phyloP scores from a whole-genome alignment of 768 basidiomycete species.

The Rhizopogon rudus region DNA sequence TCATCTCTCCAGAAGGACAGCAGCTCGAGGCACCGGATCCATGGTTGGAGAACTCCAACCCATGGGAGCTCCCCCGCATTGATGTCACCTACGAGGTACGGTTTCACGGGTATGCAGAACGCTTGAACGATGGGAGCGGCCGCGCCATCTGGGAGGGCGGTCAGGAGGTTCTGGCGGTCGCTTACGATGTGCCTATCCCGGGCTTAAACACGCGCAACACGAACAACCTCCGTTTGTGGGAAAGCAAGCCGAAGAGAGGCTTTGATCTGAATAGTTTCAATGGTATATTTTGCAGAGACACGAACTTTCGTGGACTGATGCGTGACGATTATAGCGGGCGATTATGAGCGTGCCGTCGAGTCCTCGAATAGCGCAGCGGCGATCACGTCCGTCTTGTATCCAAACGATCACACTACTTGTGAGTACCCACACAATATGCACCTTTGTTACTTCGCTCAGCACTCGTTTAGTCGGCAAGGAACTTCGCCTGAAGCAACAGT shows the following conservation, averaged over 20 bases:
- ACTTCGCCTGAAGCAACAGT: constrained; percentile 91
- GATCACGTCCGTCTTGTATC: constrained; percentile 94
- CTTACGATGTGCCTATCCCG: constrained; percentile 94
- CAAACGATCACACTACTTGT: constrained; percentile 84
- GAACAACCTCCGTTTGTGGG: constrained; percentile 87
- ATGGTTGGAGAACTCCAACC: constrained; percentile 85
- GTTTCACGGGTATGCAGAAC: constrained; percentile 84
- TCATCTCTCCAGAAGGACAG: constrained; percentile 78
- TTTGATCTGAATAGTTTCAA: constrained; percentile 97
- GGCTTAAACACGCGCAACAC: constrained; percentile 76
- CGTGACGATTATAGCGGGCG: constrained; percentile 54
- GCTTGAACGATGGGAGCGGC: constrained; percentile 50
- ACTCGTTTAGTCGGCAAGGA: constrained; percentile 67
- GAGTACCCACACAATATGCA: constrained; percentile 12
- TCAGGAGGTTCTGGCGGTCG: constrained; percentile 89
- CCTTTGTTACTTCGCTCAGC: background rate
- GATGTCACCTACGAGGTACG: constrained; percentile 84
- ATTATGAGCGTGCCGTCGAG: constrained; percentile 88
- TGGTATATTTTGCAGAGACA: constrained; percentile 36
- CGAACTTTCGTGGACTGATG: constrained; percentile 1
- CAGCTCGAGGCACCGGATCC: constrained; percentile 92
- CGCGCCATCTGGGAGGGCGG: constrained; percentile 81
- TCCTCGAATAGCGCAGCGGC: constrained; percentile 87
- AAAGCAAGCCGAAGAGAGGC: constrained; percentile 80
- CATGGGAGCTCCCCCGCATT: constrained; percentile 82